A percentile compares a stretch with the other conserved stretches of the same genome.
These are phyloP conservation scores for Penicillium salamii DNA, from an alignment of 495 filamentous ascomycete species.

Conservation along the genomic window DNA sequence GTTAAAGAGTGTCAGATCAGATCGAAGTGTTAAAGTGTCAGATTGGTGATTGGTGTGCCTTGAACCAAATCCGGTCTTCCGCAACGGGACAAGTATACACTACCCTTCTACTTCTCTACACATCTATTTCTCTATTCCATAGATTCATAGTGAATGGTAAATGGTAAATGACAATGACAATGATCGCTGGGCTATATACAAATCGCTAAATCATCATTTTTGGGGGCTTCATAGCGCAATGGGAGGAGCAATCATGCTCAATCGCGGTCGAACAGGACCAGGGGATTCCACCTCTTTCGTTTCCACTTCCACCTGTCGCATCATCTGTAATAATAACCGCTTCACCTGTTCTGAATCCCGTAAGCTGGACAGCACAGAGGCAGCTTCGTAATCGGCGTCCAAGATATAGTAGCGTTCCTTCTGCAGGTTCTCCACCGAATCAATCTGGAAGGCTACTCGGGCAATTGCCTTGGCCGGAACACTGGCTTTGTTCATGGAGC, in stretches of 20 bases:
- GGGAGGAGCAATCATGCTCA: slow-evolving; percentile 2
- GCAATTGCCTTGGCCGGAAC: slow-evolving; percentile 41
- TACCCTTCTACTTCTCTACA: background rate
- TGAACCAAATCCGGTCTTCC: slow-evolving; percentile 25
- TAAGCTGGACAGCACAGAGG: slow-evolving; percentile 35
- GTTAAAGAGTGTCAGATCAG: background rate
- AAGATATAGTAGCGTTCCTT: slow-evolving; percentile 42
- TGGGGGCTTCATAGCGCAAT: background rate
- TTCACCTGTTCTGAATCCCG: slow-evolving; percentile 31
- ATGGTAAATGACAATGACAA: no score
- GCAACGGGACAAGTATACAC: background rate
- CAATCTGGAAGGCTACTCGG: slow-evolving; percentile 39
- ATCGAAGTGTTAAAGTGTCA: background rate
- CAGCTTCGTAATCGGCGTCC: slow-evolving; percentile 38
- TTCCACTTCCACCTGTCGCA: slow-evolving; percentile 33
- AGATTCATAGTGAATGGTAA: no score
- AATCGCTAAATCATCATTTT: background rate
- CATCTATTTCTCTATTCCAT: no score
- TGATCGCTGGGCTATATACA: slow-evolving; percentile 7
- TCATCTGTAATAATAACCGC: slow-evolving; percentile 29
- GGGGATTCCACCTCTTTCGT: slow-evolving; percentile 31
- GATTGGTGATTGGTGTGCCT: background rate
- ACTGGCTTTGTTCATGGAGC: slow-evolving; percentile 38
- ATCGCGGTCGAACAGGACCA: slow-evolving; percentile 9
- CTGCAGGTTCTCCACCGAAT: slow-evolving; percentile 30